Evolutionary conservation across 2,329 filamentous ascomycete species (phyloP), one percentile per base, ranked within the genome.

Genomic region (Monosporascus cannonballus): DNA sequence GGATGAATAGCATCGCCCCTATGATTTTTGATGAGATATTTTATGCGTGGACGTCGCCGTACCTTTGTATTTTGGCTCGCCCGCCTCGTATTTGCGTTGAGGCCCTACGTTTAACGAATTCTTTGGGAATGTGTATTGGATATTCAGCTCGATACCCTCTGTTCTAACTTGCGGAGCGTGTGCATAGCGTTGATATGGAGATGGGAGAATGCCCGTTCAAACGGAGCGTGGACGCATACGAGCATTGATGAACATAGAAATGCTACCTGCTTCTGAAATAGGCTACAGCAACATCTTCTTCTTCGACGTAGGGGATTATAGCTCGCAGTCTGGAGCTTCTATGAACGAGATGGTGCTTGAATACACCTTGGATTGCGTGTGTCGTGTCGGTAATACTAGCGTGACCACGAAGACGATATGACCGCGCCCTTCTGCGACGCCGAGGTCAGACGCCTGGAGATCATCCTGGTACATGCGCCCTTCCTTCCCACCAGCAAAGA

Each of bases 1-100:
- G 48, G 58, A 50, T 57, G 49, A 61, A 9, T 15, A 18, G 8
- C 14, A 37, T 24, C 6, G 34, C 18, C 17, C 37, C 11, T n/a
- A 34, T 24, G 37, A 38, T 36, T 39, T 38, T 8, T 8, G 24
- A 39, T 36, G 14, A 27, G 37, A 24, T 37, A 9, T 48, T 25
- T 36, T 27, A 17, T 20, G 37, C 9, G 14, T 15, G 30, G 30
- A 42, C 3, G 20, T 6, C 39, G 9, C 18, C 6, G 24, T 6
- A 25, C 11, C n/a, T 25, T 46, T 3, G n/a, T 25, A 22, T 46
- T 15, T 46, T 22, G 14, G 1, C 14, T 20, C 18, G 6, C 39
- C 15, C 14, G 17, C 18, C 39, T 42, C 30, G 11, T 14, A 14
- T 34, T 14, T 34, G 11, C 30, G 11, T 42, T 20, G 39, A 42